Evolutionary conservation across 2,329 filamentous ascomycete genomes (phyloP).

Genomic region (Myotisia sp.): DNA sequence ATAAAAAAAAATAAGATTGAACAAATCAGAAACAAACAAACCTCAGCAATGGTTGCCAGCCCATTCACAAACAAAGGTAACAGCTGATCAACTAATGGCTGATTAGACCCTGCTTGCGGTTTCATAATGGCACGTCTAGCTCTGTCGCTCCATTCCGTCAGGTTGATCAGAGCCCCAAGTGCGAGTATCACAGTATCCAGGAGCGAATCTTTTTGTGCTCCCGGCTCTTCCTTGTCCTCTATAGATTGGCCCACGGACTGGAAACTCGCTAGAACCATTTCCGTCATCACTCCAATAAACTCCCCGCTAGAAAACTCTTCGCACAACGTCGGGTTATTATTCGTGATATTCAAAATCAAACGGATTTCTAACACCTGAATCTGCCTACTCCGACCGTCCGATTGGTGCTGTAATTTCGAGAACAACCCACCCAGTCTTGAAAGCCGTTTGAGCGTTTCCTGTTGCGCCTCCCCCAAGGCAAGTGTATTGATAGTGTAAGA

Average conservation of each 20-base stretch:
- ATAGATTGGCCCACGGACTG: conserved; percentile 17
- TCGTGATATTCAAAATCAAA: conserved; percentile 72
- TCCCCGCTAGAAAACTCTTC: conserved; percentile 45
- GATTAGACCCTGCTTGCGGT: conserved; percentile 19
- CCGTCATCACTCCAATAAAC: conserved; percentile 25
- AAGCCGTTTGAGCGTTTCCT: conserved; percentile 19
- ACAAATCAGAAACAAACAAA: conserved; percentile 30
- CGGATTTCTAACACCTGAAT: conserved; percentile 40
- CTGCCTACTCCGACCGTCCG: conserved; percentile 14
- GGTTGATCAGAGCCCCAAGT: conserved; percentile 72
- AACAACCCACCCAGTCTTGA: conserved; percentile 28
- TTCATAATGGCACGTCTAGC: conserved; percentile 41
- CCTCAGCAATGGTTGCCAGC: conserved; percentile 51
- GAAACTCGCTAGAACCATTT: conserved; percentile 23
- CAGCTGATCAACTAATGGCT: conserved; percentile 39
- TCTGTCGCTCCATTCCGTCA: conserved; percentile 60
- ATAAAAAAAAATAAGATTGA: conserved; percentile 10
- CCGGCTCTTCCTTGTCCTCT: conserved; percentile 17
- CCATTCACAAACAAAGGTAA: conserved; percentile 54
- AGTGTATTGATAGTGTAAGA: conserved; percentile 21
- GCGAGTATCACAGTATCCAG: conserved; percentile 63
- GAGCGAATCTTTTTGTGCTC: conserved; percentile 40
- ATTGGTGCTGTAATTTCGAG: conserved; percentile 12
- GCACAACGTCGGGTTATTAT: conserved; percentile 59
- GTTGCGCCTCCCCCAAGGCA: conserved; percentile 17